Percentiles rank a stretch among this genome's conserved stretches.
Evolutionary conservation across 345 rosid genomes (phyloP).

Genomic region (Brassica incana): DNA sequence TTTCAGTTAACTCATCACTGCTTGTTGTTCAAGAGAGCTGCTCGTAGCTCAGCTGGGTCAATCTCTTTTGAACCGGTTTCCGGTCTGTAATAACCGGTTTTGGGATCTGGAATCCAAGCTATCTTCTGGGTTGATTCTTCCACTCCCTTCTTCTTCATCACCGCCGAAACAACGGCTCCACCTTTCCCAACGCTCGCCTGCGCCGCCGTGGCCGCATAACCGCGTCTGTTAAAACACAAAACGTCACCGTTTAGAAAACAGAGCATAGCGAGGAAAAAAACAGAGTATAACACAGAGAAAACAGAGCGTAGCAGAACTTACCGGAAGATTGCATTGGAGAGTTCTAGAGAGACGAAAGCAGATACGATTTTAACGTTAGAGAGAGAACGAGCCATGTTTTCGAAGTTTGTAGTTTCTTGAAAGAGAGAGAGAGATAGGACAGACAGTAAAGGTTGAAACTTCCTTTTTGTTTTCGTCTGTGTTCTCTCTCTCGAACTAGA

Average conservation of each 20-base stretch:
- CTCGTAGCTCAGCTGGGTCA: conserved; percentile 71
- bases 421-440: conserved; percentile 11
- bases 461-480: not conserved
- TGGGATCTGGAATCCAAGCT: conserved; percentile 84
- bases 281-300: not conserved
- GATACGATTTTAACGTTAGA: conserved; percentile 40
- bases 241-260: conserved; percentile 21
- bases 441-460: conserved; percentile 21
- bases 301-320: not conserved
- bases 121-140: conserved; percentile 47
- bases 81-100: conserved; percentile 83
- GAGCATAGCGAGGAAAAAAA: not conserved
- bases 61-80: conserved; percentile 61
- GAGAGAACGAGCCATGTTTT: conserved; percentile 39
- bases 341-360: conserved; percentile 37
- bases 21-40: conserved; percentile 61
- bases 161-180: conserved; percentile 31
- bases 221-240: conserved; percentile 32
- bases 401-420: not conserved
- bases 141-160: conserved; percentile 46
- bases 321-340: conserved; percentile 43
- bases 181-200: conserved; percentile 35
- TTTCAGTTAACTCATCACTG: conserved; percentile 34
- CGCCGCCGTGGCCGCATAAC: conserved; percentile 39
- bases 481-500: not conserved